Conservation (phyloP, 1,139 yeast genomes). For the Sugiyamaella neomexicana region DNA sequence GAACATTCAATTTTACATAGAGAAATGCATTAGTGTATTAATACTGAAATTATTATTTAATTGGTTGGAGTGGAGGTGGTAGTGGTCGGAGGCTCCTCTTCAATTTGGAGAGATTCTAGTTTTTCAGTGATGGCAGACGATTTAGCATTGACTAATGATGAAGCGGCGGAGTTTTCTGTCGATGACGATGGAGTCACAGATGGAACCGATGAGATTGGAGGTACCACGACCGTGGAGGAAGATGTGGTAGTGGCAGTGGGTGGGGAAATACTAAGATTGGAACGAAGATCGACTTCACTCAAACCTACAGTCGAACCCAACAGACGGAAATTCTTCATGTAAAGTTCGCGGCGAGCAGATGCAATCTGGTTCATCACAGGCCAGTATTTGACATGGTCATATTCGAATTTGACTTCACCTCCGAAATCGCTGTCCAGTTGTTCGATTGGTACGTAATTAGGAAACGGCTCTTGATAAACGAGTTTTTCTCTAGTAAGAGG, state of each 20-base stretch:
- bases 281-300: constrained; percentile 77
- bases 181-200: background rate
- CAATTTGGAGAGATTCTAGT: constrained; percentile 4
- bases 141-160: constrained; percentile 11
- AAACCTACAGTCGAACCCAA: constrained; percentile 75
- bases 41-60: background rate
- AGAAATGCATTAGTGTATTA: background rate
- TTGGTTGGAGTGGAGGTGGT: constrained; percentile 2
- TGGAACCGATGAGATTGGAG: background rate
- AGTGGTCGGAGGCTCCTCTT: constrained; percentile 4
- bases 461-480: constrained; percentile 85
- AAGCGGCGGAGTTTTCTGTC: constrained; percentile 9
- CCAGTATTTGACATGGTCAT: constrained; percentile 82
- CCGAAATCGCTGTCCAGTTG: constrained; percentile 85
- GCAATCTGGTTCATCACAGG: constrained; percentile 62
- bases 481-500: constrained; percentile 91
- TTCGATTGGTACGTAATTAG: constrained; percentile 72
- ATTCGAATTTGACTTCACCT: constrained; percentile 80
- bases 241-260: background rate
- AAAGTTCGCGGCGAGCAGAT: constrained; percentile 53
- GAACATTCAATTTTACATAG: background rate
- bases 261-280: background rate
- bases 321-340: constrained; percentile 60
- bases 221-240: constrained; percentile 4
- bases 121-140: constrained; percentile 8